Evolutionary conservation across 495 filamentous ascomycete species (phyloP).

Genomic region (Melanomma pulvis-pyrius): DNA sequence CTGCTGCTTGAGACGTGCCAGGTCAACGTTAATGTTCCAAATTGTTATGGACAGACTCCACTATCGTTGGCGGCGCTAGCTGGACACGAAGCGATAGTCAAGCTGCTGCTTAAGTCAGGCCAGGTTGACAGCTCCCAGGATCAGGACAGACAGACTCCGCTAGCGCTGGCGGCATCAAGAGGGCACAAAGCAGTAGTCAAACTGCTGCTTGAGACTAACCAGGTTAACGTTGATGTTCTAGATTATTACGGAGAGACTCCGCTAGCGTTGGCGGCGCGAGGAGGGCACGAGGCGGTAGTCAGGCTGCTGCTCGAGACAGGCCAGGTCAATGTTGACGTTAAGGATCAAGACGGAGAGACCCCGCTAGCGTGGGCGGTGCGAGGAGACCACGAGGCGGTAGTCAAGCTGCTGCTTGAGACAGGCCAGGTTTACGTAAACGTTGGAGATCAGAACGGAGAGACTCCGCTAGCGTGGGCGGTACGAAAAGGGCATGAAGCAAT

Average conservation of each 20-base stretch:
- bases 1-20: slow-evolving; percentile 10
- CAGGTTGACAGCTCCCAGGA: no score
- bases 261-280: slow-evolving; percentile 6
- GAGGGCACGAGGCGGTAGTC: slow-evolving; percentile 19
- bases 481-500: no score
- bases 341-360: slow-evolving; percentile 10
- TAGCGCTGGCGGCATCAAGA: slow-evolving; percentile 10
- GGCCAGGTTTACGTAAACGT: not conserved
- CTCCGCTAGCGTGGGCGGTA: no score
- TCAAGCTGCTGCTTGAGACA: slow-evolving; percentile 18
- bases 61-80: slow-evolving; percentile 8
- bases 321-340: slow-evolving; percentile 21
- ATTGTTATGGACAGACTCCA: not conserved
- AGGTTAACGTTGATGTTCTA: slow-evolving; percentile 15
- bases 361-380: slow-evolving; percentile 10
- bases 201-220: slow-evolving; percentile 5
- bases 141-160: no score
- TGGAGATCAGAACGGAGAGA: not conserved
- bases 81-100: slow-evolving; percentile 21
- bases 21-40: slow-evolving; percentile 12
- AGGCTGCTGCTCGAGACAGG: slow-evolving; percentile 15
- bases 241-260: not conserved
- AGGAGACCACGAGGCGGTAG: slow-evolving; percentile 4
- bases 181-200: slow-evolving; percentile 16
- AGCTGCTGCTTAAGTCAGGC: slow-evolving; percentile 22